phyloP scores from a whole-genome alignment of 306 rosid species.

The Sicyos baderoa region DNA sequence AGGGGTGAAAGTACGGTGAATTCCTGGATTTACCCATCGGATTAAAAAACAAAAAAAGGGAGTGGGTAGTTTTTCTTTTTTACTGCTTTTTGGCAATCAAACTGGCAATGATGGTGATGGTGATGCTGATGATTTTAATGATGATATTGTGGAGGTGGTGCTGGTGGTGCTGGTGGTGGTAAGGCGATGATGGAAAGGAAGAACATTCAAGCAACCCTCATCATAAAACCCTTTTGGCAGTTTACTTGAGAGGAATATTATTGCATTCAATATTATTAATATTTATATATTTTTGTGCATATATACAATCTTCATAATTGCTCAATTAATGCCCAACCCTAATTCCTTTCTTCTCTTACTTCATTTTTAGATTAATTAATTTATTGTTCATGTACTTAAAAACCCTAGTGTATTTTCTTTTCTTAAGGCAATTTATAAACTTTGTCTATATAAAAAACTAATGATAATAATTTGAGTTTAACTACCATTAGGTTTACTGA shows the following conservation, averaged over 20 bases:
- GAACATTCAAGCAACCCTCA: conserved; percentile 2
- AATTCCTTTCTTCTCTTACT: background rate
- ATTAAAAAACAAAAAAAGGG: conserved; percentile 12
- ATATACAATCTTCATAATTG: conserved; percentile 7
- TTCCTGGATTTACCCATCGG: conserved; percentile 70
- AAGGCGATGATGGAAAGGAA: conserved; percentile 15
- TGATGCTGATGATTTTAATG: conserved; percentile 17
- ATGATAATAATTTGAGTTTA: no score
- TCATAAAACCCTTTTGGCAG: conserved; percentile 17
- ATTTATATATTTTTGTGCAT: background rate
- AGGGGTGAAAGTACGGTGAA: conserved; percentile 53
- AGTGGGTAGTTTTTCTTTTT: background rate
- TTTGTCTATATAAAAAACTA: no score
- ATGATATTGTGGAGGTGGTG: conserved; percentile 7
- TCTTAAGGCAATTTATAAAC: no score
- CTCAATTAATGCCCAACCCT: background rate
- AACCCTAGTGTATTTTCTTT: no score
- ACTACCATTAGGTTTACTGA: no score
- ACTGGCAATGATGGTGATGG: conserved; percentile 13
- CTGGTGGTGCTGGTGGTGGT: conserved; percentile 7
- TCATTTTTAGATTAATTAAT: background rate
- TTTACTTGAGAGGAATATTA: background rate
- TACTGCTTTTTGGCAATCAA: conserved; percentile 9
- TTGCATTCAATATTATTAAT: background rate
- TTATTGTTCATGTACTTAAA: background rate